Base-by-base conservation (phyloP, 176 grass and related monocot genomes). In the Avena eriantha region DNA sequence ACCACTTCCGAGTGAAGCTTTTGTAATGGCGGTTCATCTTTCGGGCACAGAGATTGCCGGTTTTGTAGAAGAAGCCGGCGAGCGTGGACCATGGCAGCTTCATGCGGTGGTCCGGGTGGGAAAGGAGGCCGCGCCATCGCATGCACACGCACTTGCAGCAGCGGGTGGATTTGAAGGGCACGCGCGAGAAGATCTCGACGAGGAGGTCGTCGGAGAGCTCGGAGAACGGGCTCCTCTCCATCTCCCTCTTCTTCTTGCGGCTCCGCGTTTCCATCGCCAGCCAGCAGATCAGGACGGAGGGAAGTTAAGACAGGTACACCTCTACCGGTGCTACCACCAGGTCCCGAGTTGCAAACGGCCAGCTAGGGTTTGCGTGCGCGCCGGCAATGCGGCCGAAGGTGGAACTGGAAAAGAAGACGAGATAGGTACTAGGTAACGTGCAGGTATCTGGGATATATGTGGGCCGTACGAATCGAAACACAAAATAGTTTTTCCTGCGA, bases 21-120 rank as follows among this genome's bases (percentile, higher is more conserved):
- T 2, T 0, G 36, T 71, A 71, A 69, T 4, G 66, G 26, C 48
- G 48, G 54, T 47, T 10, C 45, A 47, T 47, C 2, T 2, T 47
- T 47, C 54, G 54, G 54, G 6, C 8, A 47, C 45, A 47, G 1
- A 2, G 54, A 21, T 8, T 19, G 23, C 60, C 10, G 21, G 0
- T 22, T 73, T 48, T 24, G 70, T 46, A 48, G 70, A 73, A 73
- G 70, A 73, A 48, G 70, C 41, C 70, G n/a, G 70, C 41, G 19
- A 73, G 41, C 11, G 70, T 73, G 2, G 43, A 73, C 11, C 2
- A 12, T 12, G 70, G n/a, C 12, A 73, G 71, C 43, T 73, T 73
- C 0, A 26, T 47, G 12, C 43, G 43, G 12, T 73, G 71, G 71
- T 73, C 71, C 0, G 43, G 71, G 71, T 73, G 43, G 2, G 71